A percentile compares a stretch with the other conserved stretches of the same genome.
Conservation (phyloP, 192 early-diverging fungal species). For the Geosiphon pyriformis region DNA sequence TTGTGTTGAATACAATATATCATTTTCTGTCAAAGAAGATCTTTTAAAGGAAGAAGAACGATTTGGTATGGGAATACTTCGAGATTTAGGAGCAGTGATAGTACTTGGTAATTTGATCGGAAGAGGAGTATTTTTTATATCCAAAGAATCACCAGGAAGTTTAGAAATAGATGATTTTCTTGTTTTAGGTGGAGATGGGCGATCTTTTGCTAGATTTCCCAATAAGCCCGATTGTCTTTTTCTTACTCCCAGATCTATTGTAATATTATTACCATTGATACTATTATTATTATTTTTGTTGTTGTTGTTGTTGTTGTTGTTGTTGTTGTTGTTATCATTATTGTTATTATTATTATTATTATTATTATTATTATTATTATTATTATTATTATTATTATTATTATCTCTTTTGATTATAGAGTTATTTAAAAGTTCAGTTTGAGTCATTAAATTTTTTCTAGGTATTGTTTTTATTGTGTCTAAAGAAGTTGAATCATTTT, state of each 20-base stretch:
- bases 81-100: background rate
- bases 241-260: background rate
- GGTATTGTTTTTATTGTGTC: too few species aligned
- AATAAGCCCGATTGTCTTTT: background rate
- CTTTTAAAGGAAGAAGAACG: background rate
- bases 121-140: background rate
- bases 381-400: too few species aligned
- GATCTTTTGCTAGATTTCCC: slow-evolving; percentile 6
- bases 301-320: background rate
- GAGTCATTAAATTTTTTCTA: too few species aligned
- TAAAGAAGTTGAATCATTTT: too few species aligned
- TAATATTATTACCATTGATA: background rate
- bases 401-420: too few species aligned
- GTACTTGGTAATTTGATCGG: background rate
- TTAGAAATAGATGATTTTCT: slow-evolving; percentile 1
- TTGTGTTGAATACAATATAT: background rate
- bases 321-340: background rate
- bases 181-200: slow-evolving; percentile 5
- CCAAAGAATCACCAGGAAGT: background rate
- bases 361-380: background rate
- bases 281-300: background rate
- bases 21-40: background rate
- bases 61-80: background rate
- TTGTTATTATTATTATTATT: background rate
- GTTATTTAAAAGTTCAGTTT: too few species aligned